A percentile compares a stretch with the other conserved stretches of the same genome.
Conservation (phyloP, 495 filamentous ascomycete genomes). For the Penicillium nucicola region DNA sequence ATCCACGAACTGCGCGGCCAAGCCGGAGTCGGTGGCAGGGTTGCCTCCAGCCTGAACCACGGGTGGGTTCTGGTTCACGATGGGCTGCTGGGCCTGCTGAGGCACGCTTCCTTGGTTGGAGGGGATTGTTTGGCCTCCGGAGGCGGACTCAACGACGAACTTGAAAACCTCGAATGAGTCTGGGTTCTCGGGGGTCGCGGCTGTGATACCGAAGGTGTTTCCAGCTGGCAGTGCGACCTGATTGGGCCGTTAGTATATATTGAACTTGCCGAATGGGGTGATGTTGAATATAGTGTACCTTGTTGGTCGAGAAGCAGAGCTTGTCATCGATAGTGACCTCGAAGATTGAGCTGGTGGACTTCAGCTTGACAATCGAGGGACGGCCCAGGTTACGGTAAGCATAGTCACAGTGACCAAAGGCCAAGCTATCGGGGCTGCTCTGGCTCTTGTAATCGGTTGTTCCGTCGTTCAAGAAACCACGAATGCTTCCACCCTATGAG, state of each 20-base stretch:
- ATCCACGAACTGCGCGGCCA: conserved; percentile 68
- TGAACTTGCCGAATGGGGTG: neutral
- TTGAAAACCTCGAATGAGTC: conserved; percentile 95
- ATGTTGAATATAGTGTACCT: conserved; percentile 36
- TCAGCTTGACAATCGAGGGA: conserved; percentile 71
- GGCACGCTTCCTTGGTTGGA: conserved; percentile 24
- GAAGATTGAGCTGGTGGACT: conserved; percentile 59
- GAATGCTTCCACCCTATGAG: conserved; percentile 67
- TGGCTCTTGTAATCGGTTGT: conserved; percentile 74
- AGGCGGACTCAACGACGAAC: conserved; percentile 60
- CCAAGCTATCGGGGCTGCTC: conserved; percentile 74
- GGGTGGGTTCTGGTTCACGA: conserved; percentile 29
- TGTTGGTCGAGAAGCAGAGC: conserved; percentile 78
- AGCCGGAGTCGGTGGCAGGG: conserved; percentile 47
- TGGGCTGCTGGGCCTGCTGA: conserved; percentile 33
- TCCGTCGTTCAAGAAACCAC: conserved; percentile 94
- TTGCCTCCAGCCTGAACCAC: conserved; percentile 27
- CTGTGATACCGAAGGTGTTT: conserved; percentile 85
- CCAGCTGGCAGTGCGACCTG: conserved; percentile 70
- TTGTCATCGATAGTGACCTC: conserved; percentile 78
- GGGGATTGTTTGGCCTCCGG: conserved; percentile 32
- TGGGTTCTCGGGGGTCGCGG: conserved; percentile 82
- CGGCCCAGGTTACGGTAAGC: conserved; percentile 88
- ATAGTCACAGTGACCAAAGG: conserved; percentile 92
- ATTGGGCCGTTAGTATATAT: neutral